These are phyloP conservation scores for Didymosphaeria variabile DNA, from an alignment of 2,329 filamentous ascomycete genomes.

Conservation along the genomic window DNA sequence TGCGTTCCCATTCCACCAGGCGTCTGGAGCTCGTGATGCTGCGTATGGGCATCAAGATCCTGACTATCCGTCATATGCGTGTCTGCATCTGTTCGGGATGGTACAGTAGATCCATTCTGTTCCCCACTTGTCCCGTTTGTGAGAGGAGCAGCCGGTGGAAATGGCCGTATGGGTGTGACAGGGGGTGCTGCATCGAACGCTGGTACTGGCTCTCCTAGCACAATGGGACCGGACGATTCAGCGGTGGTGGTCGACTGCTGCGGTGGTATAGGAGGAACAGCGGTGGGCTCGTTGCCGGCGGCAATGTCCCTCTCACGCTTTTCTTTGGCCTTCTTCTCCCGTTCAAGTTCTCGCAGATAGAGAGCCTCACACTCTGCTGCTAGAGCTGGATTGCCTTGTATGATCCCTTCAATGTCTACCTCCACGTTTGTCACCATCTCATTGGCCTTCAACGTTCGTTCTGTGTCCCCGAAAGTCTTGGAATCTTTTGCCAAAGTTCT, in stretches of 20 bases:
- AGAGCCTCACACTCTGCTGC: slow-evolving; percentile 81
- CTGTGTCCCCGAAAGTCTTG: slow-evolving; percentile 80
- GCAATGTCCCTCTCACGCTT: slow-evolving; percentile 53
- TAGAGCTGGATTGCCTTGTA: slow-evolving; percentile 69
- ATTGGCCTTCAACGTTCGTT: slow-evolving; percentile 84
- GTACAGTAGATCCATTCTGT: slow-evolving; percentile 54
- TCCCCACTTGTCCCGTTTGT: slow-evolving; percentile 64
- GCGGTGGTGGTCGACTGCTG: slow-evolving; percentile 54
- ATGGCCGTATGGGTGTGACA: slow-evolving; percentile 48
- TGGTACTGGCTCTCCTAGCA: slow-evolving; percentile 71
- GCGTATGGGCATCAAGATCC: slow-evolving; percentile 42
- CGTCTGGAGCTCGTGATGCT: slow-evolving; percentile 46
- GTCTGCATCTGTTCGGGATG: slow-evolving; percentile 53
- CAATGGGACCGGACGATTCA: slow-evolving; percentile 56
- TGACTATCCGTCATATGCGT: slow-evolving; percentile 57
- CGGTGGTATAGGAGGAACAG: slow-evolving; percentile 52
- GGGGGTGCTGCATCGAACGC: slow-evolving; percentile 56
- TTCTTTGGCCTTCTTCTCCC: slow-evolving; percentile 70
- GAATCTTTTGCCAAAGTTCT: slow-evolving; percentile 86
- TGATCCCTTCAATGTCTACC: slow-evolving; percentile 84
- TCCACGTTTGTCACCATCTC: slow-evolving; percentile 94
- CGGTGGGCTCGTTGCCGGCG: slow-evolving; percentile 52
- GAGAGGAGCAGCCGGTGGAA: slow-evolving; percentile 60
- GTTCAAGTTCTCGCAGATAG: slow-evolving; percentile 71
- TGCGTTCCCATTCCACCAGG: slow-evolving; percentile 41